These are phyloP conservation scores for Rosellinia necatrix DNA, from an alignment of 2,329 filamentous ascomycete species.

Conservation along the genomic window DNA sequence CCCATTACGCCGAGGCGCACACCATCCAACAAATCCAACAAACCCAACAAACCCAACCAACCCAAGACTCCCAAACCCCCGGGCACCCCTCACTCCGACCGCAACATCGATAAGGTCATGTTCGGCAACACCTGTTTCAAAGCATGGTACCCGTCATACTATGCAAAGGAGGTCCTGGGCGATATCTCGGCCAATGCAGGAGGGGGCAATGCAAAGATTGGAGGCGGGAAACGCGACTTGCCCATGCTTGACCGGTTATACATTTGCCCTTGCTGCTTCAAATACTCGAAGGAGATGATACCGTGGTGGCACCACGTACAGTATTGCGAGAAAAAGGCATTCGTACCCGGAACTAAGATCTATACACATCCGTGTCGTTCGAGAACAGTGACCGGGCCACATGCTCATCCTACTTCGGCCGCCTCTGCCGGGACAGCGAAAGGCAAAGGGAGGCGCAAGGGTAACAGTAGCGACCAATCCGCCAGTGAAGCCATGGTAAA, in stretches of 20 bases:
- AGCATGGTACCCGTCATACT: constrained; percentile 93
- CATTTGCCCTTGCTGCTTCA: constrained; percentile 92
- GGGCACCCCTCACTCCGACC: constrained; percentile 55
- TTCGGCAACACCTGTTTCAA: constrained; percentile 83
- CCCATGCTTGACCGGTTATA: constrained; percentile 71
- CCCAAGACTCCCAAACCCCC: constrained; percentile 32
- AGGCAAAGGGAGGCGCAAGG: constrained; percentile 45
- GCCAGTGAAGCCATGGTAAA: constrained; percentile 52
- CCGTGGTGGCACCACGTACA: constrained; percentile 63
- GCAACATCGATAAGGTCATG: constrained; percentile 86
- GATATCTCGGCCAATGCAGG: constrained; percentile 45
- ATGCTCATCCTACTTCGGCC: neutral
- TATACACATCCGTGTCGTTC: constrained; percentile 65
- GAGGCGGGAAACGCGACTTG: constrained; percentile 40
- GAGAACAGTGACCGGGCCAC: constrained; percentile 46
- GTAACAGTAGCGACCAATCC: constrained; percentile 41
- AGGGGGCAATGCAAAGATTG: constrained; percentile 36
- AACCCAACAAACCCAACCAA: constrained; percentile 20
- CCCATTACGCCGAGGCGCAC: constrained; percentile 36
- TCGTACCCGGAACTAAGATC: constrained; percentile 70
- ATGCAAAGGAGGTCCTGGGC: constrained; percentile 71
- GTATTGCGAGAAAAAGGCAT: constrained; percentile 56
- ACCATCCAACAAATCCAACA: constrained; percentile 20
- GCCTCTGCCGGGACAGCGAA: constrained; percentile 37
- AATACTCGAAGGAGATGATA: constrained; percentile 73